Evolutionary conservation across 371 early-diverging fungal genomes (phyloP).

Genomic region (Funneliformis caledonium): DNA sequence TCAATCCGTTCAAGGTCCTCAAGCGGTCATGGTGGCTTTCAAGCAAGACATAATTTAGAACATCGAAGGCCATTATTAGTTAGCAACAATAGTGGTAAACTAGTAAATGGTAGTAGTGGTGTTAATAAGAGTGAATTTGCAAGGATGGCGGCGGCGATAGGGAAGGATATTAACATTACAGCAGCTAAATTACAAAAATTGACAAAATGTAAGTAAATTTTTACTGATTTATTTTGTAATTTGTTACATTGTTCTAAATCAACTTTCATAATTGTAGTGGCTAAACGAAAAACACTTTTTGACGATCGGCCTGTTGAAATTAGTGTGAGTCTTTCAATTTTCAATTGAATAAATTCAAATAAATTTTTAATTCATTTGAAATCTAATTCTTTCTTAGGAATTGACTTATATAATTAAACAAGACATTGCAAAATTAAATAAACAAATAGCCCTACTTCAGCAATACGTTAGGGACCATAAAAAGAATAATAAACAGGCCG

Average conservation of each 20-base stretch:
- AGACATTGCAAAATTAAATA: slow-evolving; percentile 91
- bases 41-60: slow-evolving; percentile 30
- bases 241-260: not conserved
- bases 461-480: slow-evolving; percentile 54
- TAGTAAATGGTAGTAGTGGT: slow-evolving; percentile 16
- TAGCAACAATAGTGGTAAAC: slow-evolving; percentile 16
- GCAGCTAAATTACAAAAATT: slow-evolving; percentile 72
- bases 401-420: slow-evolving; percentile 93
- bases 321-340: slow-evolving; percentile 52
- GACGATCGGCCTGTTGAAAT: slow-evolving; percentile 79
- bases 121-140: slow-evolving; percentile 56
- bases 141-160: slow-evolving; percentile 66
- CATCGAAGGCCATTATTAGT: slow-evolving; percentile 33
- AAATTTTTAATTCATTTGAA: not conserved
- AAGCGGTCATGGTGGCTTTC: slow-evolving; percentile 14
- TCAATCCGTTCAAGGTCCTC: slow-evolving; percentile 37
- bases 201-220: slow-evolving; percentile 60
- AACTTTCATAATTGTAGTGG: slow-evolving; percentile 58
- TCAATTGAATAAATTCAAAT: not conserved
- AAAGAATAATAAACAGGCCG: slow-evolving; percentile 70
- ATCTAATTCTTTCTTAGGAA: slow-evolving; percentile 60
- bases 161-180: slow-evolving; percentile 64
- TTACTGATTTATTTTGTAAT: not conserved
- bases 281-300: slow-evolving; percentile 74
- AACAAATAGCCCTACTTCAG: slow-evolving; percentile 87